Evolutionary conservation across 441 rosid species (phyloP), one percentile per base, ranked within the genome.

Genomic region (Omphalea diandra): DNA sequence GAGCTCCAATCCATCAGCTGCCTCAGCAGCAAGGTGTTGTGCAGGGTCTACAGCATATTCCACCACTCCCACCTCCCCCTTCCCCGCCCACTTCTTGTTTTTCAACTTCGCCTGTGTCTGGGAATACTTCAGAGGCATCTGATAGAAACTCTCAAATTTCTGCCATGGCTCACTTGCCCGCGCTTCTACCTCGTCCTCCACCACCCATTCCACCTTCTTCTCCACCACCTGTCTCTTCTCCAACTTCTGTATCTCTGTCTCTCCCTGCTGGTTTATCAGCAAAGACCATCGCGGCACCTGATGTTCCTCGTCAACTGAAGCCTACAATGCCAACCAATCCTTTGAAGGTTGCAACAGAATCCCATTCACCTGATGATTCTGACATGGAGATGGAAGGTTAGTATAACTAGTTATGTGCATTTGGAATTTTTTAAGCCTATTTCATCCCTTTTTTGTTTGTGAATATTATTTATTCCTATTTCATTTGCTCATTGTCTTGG

Each of bases 321-420:
- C n/a, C 65, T 32, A 68, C 72, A 40, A 9, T 17, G 56, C 75
- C 76, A 35, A 31, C 71, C 11, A 66, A 59, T 41, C 55, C 36
- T 59, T 63, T 69, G 52, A 50, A 35, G 56, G 56, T 46, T 65
- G 69, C 77, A 18, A 35, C 77, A 62, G 75, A n/a, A 43, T 57
- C 79, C 24, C 70, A 73, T 67, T 77, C 74, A 6, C 75, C 75
- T 76, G 67, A 71, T 54, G 90, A 86, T 81, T 89, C 91, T 65
- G 94, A 90, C 82, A 90, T 85, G 90, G 96, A 90, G 80, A 90
- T 90, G 96, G 96, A 88, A 90, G 96, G 96, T 90, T 78, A 59
- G 83, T 75, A 38, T 57, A 67, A 60, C 67, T 75, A 11, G 6
- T 61, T 50, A 31, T 32, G 47, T 32, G 8, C 17, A 14, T 22